Percentiles rank a stretch among this genome's conserved stretches.
Conservation (phyloP, 2,329 filamentous ascomycete species). For the Arthrobotrys iridis region DNA sequence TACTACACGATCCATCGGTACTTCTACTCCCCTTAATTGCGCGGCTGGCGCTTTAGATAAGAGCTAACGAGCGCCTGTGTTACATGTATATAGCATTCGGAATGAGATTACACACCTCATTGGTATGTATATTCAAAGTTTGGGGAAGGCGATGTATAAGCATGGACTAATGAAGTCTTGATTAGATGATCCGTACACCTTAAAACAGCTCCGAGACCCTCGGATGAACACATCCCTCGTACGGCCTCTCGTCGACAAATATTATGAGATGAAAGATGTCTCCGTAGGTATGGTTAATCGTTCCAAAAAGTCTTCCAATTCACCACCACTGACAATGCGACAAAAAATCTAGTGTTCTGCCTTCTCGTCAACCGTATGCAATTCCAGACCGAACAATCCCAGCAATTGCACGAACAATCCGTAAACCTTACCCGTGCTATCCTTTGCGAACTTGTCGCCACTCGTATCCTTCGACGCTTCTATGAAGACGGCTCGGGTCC, state of each 20-base stretch:
- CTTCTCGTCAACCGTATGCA: slow-evolving; percentile 82
- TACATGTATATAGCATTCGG: slow-evolving; percentile 63
- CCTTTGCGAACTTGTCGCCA: slow-evolving; percentile 81
- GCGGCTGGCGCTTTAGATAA: neutral
- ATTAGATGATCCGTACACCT: slow-evolving; percentile 72
- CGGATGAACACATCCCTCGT: slow-evolving; percentile 83
- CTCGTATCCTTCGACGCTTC: slow-evolving; percentile 78
- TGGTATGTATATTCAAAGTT: slow-evolving; percentile 66
- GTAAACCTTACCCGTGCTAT: slow-evolving; percentile 81
- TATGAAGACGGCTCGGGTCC: slow-evolving; percentile 79
- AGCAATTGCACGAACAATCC: slow-evolving; percentile 80
- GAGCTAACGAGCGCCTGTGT: neutral
- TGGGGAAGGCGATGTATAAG: neutral
- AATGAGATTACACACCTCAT: slow-evolving; percentile 72
- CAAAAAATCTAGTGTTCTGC: slow-evolving; percentile 74
- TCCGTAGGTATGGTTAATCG: slow-evolving; percentile 70
- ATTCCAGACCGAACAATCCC: slow-evolving; percentile 80
- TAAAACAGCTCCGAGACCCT: slow-evolving; percentile 81
- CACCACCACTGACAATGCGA: slow-evolving; percentile 37
- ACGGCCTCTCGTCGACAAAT: slow-evolving; percentile 81
- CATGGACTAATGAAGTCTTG: neutral
- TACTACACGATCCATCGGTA: slow-evolving; percentile 80
- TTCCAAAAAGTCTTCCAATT: neutral
- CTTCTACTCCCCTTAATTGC: neutral
- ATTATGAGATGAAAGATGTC: slow-evolving; percentile 81